Evolutionary conservation across 129 eudicot species (phyloP).

Genomic region (Silybum marianum): DNA sequence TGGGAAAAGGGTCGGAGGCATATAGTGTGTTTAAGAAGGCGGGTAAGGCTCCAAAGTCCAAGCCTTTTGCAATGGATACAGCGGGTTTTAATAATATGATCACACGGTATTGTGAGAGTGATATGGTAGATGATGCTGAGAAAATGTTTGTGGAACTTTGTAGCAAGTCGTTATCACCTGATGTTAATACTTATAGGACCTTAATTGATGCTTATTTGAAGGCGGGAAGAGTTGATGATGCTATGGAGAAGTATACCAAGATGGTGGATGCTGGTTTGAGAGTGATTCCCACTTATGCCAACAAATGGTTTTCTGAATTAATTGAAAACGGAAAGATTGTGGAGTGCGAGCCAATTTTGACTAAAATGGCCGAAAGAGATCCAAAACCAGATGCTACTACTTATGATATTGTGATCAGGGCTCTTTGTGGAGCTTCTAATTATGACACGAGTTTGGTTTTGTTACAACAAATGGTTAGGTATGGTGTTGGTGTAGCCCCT

Average conservation of each 20-base stretch:
- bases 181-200: slow-evolving; percentile 64
- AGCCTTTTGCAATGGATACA: slow-evolving; percentile 86
- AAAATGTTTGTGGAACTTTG: slow-evolving; percentile 58
- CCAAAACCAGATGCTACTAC: slow-evolving; percentile 78
- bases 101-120: slow-evolving; percentile 57
- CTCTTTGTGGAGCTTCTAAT: slow-evolving; percentile 48
- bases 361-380: slow-evolving; percentile 73
- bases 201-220: slow-evolving; percentile 81
- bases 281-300: slow-evolving; percentile 81
- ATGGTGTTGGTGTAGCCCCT: slow-evolving; percentile 65
- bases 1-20: slow-evolving; percentile 63
- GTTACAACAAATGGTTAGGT: slow-evolving; percentile 55
- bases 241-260: slow-evolving; percentile 57
- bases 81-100: slow-evolving; percentile 77
- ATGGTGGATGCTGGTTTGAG: slow-evolving; percentile 85
- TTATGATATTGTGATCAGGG: slow-evolving; percentile 82
- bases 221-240: slow-evolving; percentile 62
- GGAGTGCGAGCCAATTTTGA: slow-evolving; percentile 67
- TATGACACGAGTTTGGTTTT: slow-evolving; percentile 44
- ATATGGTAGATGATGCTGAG: slow-evolving; percentile 86
- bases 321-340: slow-evolving; percentile 69
- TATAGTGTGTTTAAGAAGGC: slow-evolving; percentile 64
- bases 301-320: slow-evolving; percentile 72
- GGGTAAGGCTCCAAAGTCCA: slow-evolving; percentile 76
- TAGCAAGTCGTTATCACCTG: slow-evolving; percentile 74